A percentile compares a stretch with the other conserved stretches of the same genome.
These are phyloP conservation scores for Fennellomyces sp. DNA, from an alignment of 371 early-diverging fungal genomes.

Conservation along the genomic window DNA sequence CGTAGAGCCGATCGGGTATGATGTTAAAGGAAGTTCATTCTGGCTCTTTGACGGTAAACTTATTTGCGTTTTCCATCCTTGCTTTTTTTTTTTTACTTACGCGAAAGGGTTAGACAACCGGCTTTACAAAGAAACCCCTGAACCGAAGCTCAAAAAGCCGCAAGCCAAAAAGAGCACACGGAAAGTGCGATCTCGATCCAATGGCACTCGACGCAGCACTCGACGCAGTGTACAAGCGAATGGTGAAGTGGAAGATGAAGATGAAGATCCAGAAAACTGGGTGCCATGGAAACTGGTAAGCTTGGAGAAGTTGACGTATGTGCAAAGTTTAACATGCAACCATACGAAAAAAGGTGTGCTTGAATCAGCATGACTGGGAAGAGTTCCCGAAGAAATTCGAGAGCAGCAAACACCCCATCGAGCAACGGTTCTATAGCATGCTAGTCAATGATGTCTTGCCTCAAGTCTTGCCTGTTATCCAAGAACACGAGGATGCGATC, in stretches of 20 bases:
- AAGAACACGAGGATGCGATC: slow-evolving; percentile 55
- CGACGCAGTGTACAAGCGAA: slow-evolving; percentile 25
- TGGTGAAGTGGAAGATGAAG: slow-evolving; percentile 25
- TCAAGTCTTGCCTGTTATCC: slow-evolving; percentile 57
- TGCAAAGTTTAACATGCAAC: neutral
- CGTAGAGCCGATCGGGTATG: slow-evolving; percentile 76
- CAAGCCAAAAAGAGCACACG: slow-evolving; percentile 12
- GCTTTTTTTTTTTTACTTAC: no score
- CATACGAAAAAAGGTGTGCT: slow-evolving; percentile 47
- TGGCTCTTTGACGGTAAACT: slow-evolving; percentile 82
- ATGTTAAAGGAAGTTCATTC: slow-evolving; percentile 67
- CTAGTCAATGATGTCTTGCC: slow-evolving; percentile 63
- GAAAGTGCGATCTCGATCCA: slow-evolving; percentile 14
- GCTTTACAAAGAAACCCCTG: slow-evolving; percentile 60
- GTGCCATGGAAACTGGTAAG: slow-evolving; percentile 49
- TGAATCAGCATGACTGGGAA: slow-evolving; percentile 63
- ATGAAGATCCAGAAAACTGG: slow-evolving; percentile 35
- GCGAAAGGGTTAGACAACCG: slow-evolving; percentile 69
- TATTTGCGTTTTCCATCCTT: no score
- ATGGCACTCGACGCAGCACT: slow-evolving; percentile 19
- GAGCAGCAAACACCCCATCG: slow-evolving; percentile 54
- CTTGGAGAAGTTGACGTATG: slow-evolving; percentile 8
- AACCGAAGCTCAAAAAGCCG: slow-evolving; percentile 32
- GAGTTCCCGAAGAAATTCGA: slow-evolving; percentile 57
- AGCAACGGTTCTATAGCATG: slow-evolving; percentile 57